Evolutionary conservation across 2,329 filamentous ascomycete species (phyloP).

Genomic region (Penicillium sp.): DNA sequence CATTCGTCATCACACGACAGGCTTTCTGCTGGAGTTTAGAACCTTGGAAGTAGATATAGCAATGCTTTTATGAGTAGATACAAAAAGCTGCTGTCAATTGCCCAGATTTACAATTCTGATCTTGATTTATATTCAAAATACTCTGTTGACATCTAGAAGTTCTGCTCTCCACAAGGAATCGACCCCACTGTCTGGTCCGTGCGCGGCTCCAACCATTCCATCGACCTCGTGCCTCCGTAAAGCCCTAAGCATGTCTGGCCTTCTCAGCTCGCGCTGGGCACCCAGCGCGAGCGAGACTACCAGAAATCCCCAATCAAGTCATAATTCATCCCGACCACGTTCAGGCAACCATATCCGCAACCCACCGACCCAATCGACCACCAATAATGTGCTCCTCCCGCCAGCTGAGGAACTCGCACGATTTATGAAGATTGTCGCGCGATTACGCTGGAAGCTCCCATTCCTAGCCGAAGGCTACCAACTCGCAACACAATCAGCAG

Average conservation of each 20-base stretch:
- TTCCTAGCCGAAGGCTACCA: conserved; percentile 54
- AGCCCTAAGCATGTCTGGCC: conserved; percentile 9
- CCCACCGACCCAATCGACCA: conserved; percentile 3
- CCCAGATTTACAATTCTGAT: too few relatives aligned
- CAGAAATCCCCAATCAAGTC: not conserved
- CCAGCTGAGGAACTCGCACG: conserved; percentile 47
- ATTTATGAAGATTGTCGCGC: conserved; percentile 56
- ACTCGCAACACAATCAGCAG: conserved; percentile 42
- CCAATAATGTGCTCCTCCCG: conserved; percentile 9
- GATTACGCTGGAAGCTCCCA: conserved; percentile 59
- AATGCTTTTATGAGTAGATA: too few relatives aligned
- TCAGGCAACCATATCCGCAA: conserved; percentile 5
- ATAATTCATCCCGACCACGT: conserved; percentile 3
- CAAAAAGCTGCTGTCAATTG: too few relatives aligned
- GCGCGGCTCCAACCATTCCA: conserved; percentile 2
- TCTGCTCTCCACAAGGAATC: too few relatives aligned
- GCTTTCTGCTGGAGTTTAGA: too few relatives aligned
- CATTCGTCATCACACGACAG: too few relatives aligned
- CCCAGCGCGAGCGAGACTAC: conserved; percentile 8
- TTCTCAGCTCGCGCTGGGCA: conserved; percentile 25
- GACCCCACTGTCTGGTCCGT: conserved; percentile 6
- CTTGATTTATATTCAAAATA: too few relatives aligned
- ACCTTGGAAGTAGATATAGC: too few relatives aligned
- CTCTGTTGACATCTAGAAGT: too few relatives aligned
- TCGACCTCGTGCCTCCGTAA: not conserved